Conservation (phyloP, 106 monocot species). For the Dioscorea dumetorum region DNA sequence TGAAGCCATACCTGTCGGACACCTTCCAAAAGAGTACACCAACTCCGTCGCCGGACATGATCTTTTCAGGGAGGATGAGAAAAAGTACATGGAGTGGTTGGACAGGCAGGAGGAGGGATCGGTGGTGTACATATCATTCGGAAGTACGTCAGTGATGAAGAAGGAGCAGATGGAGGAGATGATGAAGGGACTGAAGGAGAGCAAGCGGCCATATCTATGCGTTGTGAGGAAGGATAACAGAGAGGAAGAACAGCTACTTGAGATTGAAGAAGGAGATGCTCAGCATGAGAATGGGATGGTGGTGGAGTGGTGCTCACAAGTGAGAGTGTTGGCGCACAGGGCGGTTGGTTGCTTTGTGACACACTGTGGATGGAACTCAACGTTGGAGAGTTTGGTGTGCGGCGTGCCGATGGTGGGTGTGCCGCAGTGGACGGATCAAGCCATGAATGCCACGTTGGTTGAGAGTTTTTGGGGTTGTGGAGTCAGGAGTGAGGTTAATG, state of each 20-base stretch:
- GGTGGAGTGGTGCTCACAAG: constrained; percentile 39
- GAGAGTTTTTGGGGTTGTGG: not conserved
- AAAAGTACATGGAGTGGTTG: constrained; percentile 44
- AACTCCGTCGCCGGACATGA: not conserved
- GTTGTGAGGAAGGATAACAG: constrained; percentile 26
- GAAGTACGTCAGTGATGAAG: constrained; percentile 21
- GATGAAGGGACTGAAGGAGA: constrained; percentile 16
- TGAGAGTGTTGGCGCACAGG: constrained; percentile 26
- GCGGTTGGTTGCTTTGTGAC: constrained; percentile 52
- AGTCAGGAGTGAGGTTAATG: constrained; percentile 1
- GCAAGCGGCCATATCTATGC: constrained; percentile 36
- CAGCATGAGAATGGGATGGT: constrained; percentile 16
- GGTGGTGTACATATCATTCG: constrained; percentile 50
- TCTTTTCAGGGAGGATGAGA: constrained; percentile 27
- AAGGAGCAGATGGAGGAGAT: constrained; percentile 37
- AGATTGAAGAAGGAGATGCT: not conserved
- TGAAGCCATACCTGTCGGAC: constrained; percentile 27
- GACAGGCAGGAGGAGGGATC: constrained; percentile 27
- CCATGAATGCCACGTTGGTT: constrained; percentile 20
- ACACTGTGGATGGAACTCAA: constrained; percentile 58
- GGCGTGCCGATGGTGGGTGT: constrained; percentile 24
- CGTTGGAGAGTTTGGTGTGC: constrained; percentile 24
- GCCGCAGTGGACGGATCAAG: constrained; percentile 33
- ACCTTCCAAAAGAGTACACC: constrained; percentile 7
- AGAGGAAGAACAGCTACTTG: constrained; percentile 6